Evolutionary conservation across 495 filamentous ascomycete species (phyloP).

Genomic region (Talaromyces proteolyticus): DNA sequence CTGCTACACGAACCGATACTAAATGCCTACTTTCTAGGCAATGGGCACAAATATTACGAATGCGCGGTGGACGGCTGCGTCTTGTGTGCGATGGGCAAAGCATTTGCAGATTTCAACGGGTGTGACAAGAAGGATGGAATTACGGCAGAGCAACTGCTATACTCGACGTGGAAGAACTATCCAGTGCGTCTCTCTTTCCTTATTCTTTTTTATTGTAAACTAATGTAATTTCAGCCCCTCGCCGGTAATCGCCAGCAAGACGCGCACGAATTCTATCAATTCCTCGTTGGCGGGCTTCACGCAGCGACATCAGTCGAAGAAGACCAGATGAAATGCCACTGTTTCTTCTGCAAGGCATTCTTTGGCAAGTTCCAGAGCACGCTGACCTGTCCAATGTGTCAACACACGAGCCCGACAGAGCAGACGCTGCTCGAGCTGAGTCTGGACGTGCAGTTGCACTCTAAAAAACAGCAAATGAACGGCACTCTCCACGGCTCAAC

Average conservation of each 20-base stretch:
- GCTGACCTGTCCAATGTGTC: conserved; percentile 80
- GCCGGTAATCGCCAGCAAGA: conserved; percentile 92
- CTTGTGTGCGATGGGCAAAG: conserved; percentile 83
- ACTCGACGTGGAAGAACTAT: conserved; percentile 69
- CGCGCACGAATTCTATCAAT: conserved; percentile 92
- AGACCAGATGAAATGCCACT: conserved; percentile 64
- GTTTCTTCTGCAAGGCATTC: conserved; percentile 84
- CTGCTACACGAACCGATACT: conserved; percentile 85
- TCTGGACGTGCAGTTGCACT: conserved; percentile 62
- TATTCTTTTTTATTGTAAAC: not conserved
- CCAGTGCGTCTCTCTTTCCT: conserved; percentile 31
- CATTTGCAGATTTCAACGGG: conserved; percentile 85
- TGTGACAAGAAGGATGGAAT: conserved; percentile 76
- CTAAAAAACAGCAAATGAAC: conserved; percentile 46
- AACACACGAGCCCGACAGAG: conserved; percentile 67
- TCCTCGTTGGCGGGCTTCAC: conserved; percentile 82
- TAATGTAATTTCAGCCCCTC: conserved; percentile 55
- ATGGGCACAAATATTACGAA: conserved; percentile 68
- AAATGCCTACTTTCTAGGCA: conserved; percentile 77
- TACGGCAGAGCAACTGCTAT: conserved; percentile 73
- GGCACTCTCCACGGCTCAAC: conserved; percentile 24
- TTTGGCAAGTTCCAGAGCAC: conserved; percentile 82
- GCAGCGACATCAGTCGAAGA: conserved; percentile 33
- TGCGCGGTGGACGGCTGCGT: conserved; percentile 68
- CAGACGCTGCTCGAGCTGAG: conserved; percentile 86